These are phyloP conservation scores for Hanseniaspora pseudoguilliermondii DNA, from an alignment of 805 yeast genomes.

Conservation along the genomic window DNA sequence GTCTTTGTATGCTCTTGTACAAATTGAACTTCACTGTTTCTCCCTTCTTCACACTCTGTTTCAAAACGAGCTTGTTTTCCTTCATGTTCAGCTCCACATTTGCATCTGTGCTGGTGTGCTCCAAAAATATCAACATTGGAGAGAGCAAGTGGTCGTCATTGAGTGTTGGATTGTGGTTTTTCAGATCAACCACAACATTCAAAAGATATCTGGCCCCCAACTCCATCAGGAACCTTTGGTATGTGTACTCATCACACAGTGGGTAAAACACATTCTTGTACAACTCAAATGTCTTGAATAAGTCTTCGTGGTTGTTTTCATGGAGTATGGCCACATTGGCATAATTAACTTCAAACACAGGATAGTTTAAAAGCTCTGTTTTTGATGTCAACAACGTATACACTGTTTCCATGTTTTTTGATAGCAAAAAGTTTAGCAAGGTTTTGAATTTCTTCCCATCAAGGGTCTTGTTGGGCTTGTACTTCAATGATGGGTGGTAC, in stretches of 20 bases:
- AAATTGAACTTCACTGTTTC: not conserved
- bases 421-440: not conserved
- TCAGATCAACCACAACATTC: not conserved
- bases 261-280: not conserved
- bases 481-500: slow-evolving; percentile 39
- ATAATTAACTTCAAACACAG: not conserved
- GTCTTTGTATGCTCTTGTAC: not conserved
- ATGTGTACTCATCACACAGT: not conserved
- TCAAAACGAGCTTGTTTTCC: not conserved
- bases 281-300: not conserved
- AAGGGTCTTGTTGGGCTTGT: slow-evolving; percentile 30
- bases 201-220: not conserved
- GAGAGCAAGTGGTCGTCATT: not conserved
- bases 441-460: slow-evolving; percentile 44
- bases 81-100: not conserved
- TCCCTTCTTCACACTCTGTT: not conserved
- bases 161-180: not conserved
- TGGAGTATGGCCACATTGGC: not conserved
- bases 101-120: not conserved
- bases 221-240: not conserved
- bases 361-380: not conserved
- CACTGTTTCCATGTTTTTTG: slow-evolving; percentile 1
- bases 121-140: not conserved
- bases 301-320: not conserved
- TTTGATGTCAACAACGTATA: not conserved